Base-by-base conservation (phyloP, 306 rosid species). In the Bauhinia variegata region DNA sequence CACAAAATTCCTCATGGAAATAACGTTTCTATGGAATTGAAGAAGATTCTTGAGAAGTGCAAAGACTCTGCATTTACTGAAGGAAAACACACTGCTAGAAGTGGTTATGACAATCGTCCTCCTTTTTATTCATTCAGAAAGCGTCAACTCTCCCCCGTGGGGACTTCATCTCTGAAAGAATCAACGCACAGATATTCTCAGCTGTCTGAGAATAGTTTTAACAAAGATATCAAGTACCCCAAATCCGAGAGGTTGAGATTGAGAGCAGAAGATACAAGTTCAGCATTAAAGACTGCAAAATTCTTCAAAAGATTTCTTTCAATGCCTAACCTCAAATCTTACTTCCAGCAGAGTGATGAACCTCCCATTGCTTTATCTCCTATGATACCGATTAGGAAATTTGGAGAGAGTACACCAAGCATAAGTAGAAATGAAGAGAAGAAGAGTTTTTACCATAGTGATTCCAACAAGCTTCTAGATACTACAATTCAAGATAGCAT, bases 1-100 rank as follows among this genome's bases (percentile, higher is more conserved):
- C 89, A 91, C 71, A 91, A 86, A 74, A 68, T 91, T 76, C 96
- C 97, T 68, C 75, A 43, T 1, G 96, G 90, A 34, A 70, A 67
- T 8, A 82, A 56, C 19, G 4, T 73, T 60, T 62, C 84, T 0
- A 72, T 61, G 8, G 81, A 65, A 23, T 38, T 70, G 7, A 81
- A 54, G 74, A 56, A 67, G 11, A 54, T 77, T 6, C 54, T 65
- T 31, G 62, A 59, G 5, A 52, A 32, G 4, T 65, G 50, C 46
- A 70, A 76, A 82, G 66, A 48, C 33, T 54, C 73, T 13, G 34
- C 47, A 61, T 51, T 17, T 34, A 48, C 19, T 13, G 87, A 78
- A 77, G 78, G 72, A 23, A 80, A 75, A 60, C 75, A 68, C 4
- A 67, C 16, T 76, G 68, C 51, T 12, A 55, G 32, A 43, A 81